A percentile compares a stretch with the other conserved stretches of the same genome.
Conservation (phyloP, 2,329 filamentous ascomycete species). For the Sordariomycetes sp. region DNA sequence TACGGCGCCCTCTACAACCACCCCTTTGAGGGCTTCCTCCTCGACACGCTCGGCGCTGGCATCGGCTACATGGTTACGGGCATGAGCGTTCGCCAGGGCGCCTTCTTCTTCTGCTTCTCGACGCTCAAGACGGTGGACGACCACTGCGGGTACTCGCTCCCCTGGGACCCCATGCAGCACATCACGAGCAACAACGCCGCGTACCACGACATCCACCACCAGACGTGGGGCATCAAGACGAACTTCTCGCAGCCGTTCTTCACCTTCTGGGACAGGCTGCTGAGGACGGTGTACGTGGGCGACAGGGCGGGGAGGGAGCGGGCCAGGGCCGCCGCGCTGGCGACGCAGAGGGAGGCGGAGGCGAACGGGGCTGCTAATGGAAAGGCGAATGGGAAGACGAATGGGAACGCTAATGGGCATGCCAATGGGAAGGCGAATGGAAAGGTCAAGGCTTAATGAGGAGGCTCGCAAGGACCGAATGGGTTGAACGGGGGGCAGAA, state of each 20-base stretch:
- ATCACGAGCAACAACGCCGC: conserved; percentile 90
- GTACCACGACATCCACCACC: conserved; percentile 97
- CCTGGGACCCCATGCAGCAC: conserved; percentile 87
- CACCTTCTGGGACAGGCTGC: conserved; percentile 81
- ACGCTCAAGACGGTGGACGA: conserved; percentile 97
- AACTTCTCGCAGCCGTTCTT: conserved; percentile 91
- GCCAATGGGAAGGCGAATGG: conserved; percentile 8
- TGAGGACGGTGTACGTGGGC: conserved; percentile 77
- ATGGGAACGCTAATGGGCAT: conserved; percentile 11
- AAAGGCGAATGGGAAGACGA: conserved; percentile 10
- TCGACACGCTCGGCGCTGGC: conserved; percentile 83
- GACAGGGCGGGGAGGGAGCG: conserved; percentile 30
- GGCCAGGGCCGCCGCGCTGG: neutral
- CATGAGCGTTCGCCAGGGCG: conserved; percentile 78
- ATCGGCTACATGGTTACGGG: conserved; percentile 71
- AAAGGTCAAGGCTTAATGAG: neutral
- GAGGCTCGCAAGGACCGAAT: neutral
- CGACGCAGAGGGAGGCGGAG: conserved; percentile 14
- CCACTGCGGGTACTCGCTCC: conserved; percentile 92
- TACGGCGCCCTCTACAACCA: conserved; percentile 97
- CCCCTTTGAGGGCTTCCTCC: conserved; percentile 82
- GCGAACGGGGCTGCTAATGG: conserved; percentile 19
- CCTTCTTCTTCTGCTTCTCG: conserved; percentile 80
- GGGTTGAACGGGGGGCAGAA: neutral
- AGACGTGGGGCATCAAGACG: conserved; percentile 97